phyloP scores from a whole-genome alignment of 169 alveolate species.

The Plasmodium reichenowi region DNA sequence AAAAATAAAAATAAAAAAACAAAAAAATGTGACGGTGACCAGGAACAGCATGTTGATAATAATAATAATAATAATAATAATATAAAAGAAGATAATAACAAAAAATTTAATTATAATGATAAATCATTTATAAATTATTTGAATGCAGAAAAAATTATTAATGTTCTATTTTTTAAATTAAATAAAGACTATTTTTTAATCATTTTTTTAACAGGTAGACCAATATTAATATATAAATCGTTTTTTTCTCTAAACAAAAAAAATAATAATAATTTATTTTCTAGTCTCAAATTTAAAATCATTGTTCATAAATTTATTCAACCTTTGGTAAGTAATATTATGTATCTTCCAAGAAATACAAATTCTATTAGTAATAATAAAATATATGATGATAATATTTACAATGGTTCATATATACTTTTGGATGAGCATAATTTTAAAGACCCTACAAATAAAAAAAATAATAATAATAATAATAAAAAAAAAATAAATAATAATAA shows the following conservation, averaged over 20 bases:
- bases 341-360: constrained; percentile 4
- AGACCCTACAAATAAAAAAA: neutral
- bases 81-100: neutral
- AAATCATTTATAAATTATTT: neutral
- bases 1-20: neutral
- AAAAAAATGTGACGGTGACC: too few species aligned
- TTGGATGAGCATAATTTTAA: neutral
- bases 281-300: constrained; percentile 25
- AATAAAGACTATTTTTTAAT: constrained; percentile 36
- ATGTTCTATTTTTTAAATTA: constrained; percentile 31
- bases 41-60: too few species aligned
- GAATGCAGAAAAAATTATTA: constrained; percentile 31
- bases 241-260: neutral
- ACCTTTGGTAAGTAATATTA: constrained; percentile 24
- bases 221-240: constrained; percentile 45
- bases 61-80: neutral
- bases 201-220: constrained; percentile 58
- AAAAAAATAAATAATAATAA: neutral
- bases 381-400: neutral
- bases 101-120: neutral
- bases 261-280: neutral
- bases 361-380: neutral
- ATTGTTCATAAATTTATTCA: constrained; percentile 21
- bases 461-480: neutral
- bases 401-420: constrained; percentile 20